A percentile compares a stretch with the other conserved stretches of the same genome.
Evolutionary conservation across 108 stramenopile species (phyloP).

Genomic region (Epipyxis sp.): DNA sequence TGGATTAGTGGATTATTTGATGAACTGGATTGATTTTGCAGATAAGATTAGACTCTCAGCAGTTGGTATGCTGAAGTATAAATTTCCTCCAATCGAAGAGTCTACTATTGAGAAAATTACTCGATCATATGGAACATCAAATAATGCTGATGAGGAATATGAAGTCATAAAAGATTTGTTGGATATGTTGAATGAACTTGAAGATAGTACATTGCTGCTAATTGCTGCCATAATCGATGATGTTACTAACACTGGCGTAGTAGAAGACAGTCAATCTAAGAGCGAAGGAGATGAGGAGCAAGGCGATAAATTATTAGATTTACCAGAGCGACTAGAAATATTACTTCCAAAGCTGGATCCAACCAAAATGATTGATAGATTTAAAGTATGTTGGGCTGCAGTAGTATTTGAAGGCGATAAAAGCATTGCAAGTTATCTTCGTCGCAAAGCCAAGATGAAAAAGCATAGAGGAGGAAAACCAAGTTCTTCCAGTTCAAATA

Average conservation of each 20-base stretch:
- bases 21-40: neutral
- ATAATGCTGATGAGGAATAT: neutral
- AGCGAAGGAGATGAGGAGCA: neutral
- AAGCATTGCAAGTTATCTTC: neutral
- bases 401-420: neutral
- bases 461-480: neutral
- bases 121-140: neutral
- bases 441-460: neutral
- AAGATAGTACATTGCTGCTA: neutral
- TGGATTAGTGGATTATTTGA: neutral
- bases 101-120: neutral
- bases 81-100: neutral
- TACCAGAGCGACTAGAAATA: neutral
- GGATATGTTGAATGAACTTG: neutral
- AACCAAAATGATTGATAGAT: neutral
- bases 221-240: neutral
- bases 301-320: neutral
- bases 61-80: neutral
- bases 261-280: neutral
- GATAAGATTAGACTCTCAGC: neutral
- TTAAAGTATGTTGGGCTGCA: slow-evolving; percentile 15
- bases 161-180: neutral
- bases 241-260: neutral
- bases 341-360: neutral
- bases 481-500: neutral